Base-by-base conservation (phyloP, 371 early-diverging fungal genomes). In the Choanephora cucurbitarum region DNA sequence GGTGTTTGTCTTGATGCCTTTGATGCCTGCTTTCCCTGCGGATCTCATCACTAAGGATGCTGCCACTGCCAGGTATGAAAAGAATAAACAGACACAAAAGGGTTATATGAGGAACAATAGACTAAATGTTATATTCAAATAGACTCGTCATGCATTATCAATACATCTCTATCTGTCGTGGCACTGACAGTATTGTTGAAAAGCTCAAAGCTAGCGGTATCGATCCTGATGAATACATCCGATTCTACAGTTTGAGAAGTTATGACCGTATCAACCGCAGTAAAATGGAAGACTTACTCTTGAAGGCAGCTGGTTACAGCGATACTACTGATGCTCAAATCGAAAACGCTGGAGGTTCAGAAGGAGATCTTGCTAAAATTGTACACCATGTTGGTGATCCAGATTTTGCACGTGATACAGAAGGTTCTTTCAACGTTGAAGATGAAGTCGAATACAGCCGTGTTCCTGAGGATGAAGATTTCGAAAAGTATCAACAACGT, bases 21-120 rank as follows among this genome's bases (percentile, higher is more conserved):
- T 95, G 49, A 85, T 94, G 81, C 98, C 98, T 17, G 95, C 93
- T 14, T 96, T 96, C 70, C 91, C 91, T 49, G 90, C 87, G 45
- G 94, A 91, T 57, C 70, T 96, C 31, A 79, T 76, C 49, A 82
- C 88, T 2, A 83, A 85, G 31, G 88, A 84, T 31, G 96, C 92
- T 1, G 88, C 86, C 13, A 91, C 90, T 23, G 79, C 89, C 17
- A 79, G 92, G 75, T 80, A 70, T 42, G 41, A 22, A 31, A 32
- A 22, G 37, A 39, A 14, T 14, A 28, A 40, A 28, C n/a, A n/a
- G n/a, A n/a, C n/a, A n/a, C n/a, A n/a, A n/a, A n/a, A n/a, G n/a
- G n/a, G n/a, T n/a, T n/a, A n/a, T n/a, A n/a, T n/a, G n/a, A 37
- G 37, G 8, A 7, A 3, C 19, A 18, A 41, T 17, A 44, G 19